Percentiles rank a stretch among this genome's conserved stretches.
phyloP scores from a whole-genome alignment of 495 filamentous ascomycete species.

The Lepidopterella palustris region DNA sequence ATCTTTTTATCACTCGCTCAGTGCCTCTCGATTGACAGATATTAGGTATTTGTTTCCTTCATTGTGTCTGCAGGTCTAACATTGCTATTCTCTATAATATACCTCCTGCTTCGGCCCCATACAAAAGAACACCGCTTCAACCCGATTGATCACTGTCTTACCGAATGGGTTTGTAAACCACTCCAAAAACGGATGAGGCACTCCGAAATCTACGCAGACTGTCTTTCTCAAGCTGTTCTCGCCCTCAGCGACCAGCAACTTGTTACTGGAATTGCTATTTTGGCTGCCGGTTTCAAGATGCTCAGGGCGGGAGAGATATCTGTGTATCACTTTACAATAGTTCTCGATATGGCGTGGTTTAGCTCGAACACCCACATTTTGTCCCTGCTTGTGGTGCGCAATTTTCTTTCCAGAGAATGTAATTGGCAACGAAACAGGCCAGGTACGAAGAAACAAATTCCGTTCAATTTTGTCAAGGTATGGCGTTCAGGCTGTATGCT shows the following conservation, averaged over 20 bases:
- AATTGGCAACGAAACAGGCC: too few species aligned
- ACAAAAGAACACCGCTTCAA: background rate
- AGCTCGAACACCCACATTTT: conserved; percentile 7
- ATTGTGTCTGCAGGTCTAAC: background rate
- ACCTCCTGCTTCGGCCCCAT: background rate
- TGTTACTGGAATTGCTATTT: background rate
- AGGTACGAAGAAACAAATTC: background rate
- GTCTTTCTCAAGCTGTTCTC: background rate
- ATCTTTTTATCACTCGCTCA: background rate
- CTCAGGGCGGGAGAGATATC: background rate
- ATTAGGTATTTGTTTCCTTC: background rate
- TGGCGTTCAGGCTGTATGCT: conserved; percentile 3
- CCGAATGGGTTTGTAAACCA: background rate
- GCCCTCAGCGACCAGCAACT: background rate
- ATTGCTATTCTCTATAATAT: background rate
- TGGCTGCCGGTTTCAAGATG: background rate
- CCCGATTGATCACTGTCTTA: background rate
- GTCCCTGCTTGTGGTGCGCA: background rate
- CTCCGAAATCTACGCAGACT: background rate
- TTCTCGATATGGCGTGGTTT: conserved; percentile 4
- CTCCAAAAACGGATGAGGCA: background rate
- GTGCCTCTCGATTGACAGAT: background rate
- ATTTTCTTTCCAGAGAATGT: background rate
- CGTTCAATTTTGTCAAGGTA: background rate
- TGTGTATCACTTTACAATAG: conserved; percentile 2